phyloP scores from a whole-genome alignment of 2,329 filamentous ascomycete genomes.

The Verticillium nonalfalfae region DNA sequence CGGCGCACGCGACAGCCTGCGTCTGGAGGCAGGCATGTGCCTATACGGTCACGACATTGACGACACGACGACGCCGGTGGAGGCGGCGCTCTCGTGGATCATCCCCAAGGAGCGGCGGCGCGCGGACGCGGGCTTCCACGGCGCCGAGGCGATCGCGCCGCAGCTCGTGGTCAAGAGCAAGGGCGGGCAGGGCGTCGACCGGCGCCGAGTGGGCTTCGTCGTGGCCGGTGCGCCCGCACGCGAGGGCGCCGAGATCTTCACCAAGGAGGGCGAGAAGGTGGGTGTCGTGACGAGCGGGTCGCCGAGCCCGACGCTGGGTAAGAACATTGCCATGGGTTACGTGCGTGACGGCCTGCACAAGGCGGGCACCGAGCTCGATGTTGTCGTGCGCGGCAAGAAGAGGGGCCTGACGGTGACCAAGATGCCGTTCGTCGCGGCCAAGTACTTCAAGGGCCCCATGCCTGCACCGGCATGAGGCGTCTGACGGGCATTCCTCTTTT shows the following conservation, averaged over 20 bases:
- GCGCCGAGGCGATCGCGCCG: constrained; percentile 67
- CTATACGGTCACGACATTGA: constrained; percentile 98
- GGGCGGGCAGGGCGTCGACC: constrained; percentile 61
- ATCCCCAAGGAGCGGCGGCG: constrained; percentile 68
- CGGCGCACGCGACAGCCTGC: constrained; percentile 83
- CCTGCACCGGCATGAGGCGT: constrained; percentile 6
- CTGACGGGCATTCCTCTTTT: neutral
- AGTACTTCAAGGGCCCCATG: constrained; percentile 58
- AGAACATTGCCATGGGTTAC: constrained; percentile 97
- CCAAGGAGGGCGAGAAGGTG: constrained; percentile 57
- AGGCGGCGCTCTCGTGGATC: constrained; percentile 64
- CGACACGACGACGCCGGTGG: constrained; percentile 59
- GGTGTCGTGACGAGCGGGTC: constrained; percentile 85
- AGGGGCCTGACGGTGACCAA: constrained; percentile 71
- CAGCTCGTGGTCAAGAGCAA: constrained; percentile 71
- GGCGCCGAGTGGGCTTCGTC: constrained; percentile 73
- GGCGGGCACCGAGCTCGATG: constrained; percentile 71
- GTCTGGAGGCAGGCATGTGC: constrained; percentile 96
- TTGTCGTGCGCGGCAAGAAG: constrained; percentile 70
- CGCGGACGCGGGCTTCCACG: constrained; percentile 69
- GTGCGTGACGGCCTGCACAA: constrained; percentile 77
- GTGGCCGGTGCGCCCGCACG: constrained; percentile 83
- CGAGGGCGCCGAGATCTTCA: constrained; percentile 77
- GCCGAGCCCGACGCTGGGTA: constrained; percentile 76
- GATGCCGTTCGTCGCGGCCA: constrained; percentile 82